Percentiles rank a stretch among this genome's conserved stretches.
These are phyloP conservation scores for Micractinium sp. DNA, from an alignment of 139 green algal genomes.

Conservation along the genomic window DNA sequence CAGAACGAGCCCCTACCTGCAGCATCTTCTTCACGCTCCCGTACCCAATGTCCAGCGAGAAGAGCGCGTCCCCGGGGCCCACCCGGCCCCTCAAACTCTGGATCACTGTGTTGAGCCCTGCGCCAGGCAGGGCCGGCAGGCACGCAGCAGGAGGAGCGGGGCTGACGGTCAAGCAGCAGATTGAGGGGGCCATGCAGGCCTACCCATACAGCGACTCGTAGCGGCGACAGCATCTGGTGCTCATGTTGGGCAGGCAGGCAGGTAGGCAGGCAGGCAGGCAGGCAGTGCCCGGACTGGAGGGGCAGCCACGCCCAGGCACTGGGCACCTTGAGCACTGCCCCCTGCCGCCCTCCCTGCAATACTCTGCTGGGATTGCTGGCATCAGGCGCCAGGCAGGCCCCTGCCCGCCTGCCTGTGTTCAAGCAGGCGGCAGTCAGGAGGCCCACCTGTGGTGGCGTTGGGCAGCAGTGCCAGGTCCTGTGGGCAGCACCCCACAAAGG, in stretches of 20 bases:
- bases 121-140: background rate
- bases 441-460: conserved; percentile 67
- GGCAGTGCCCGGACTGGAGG: too few relatives aligned
- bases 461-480: conserved; percentile 74
- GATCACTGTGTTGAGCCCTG: conserved; percentile 69
- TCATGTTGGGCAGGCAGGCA: background rate
- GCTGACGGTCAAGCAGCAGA: background rate
- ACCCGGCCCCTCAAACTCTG: conserved; percentile 28
- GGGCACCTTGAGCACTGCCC: too few relatives aligned
- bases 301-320: too few relatives aligned
- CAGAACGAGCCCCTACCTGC: background rate
- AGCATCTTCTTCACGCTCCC: conserved; percentile 78
- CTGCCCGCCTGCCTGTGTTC: too few relatives aligned
- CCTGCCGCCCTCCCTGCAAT: too few relatives aligned
- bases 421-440: background rate
- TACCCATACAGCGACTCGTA: background rate
- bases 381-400: too few relatives aligned
- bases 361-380: background rate
- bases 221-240: too few relatives aligned
- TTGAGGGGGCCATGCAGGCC: background rate
- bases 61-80: conserved; percentile 20
- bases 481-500: conserved; percentile 36
- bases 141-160: background rate
- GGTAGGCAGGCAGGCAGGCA: background rate
- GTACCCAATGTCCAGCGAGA: conserved; percentile 56